Base-by-base conservation (phyloP, 495 filamentous ascomycete genomes). In the Astrocystis sublimbata region DNA sequence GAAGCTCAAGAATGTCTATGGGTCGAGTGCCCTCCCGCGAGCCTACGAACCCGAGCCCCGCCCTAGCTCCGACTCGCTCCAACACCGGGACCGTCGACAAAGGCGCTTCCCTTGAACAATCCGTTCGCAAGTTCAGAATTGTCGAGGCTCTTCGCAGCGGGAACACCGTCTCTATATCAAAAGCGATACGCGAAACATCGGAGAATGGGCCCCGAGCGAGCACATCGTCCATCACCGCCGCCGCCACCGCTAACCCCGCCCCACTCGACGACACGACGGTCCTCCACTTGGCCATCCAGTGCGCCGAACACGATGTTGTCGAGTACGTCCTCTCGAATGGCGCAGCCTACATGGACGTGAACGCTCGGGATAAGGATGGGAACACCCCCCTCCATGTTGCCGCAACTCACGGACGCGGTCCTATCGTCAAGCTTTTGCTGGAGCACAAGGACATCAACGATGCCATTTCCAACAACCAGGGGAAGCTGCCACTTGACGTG, bases 261-360 rank as follows among this genome's bases (percentile, higher is more conserved):
- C 74, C 77, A 8, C 62, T 93, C 17, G 90, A 92, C 42, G 92
- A 93, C 40, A 94, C 92, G 2, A 92, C 90, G 0, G 87, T 97
- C 41, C 81, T 98, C 15, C 96, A 98, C 73, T 79, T 98, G 53
- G 93, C 94, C 26, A 90, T 97, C n/a, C 94, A 98, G 72, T 98
- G 94, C 68, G 96, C 96, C 17, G 93, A 98, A 68, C 83, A 89
- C 26, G 88, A 90, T n/a, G 92, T 98, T 12, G 88, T 98, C n/a
- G 96, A 98, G 75, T 97, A 91, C 65, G 88, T 98, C 7, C 76
- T 98, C 23, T 92, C 92, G 5, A 83, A 87, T 47, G 86, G 85
- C 10, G 77, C 78, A 42, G 80, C 79, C 7, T 80, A 81, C 9
- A 76, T 96, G 51, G 91, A 98, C 70, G 79, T 98, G 68, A 98